phyloP scores from a whole-genome alignment of 2,329 filamentous ascomycete species.

The Lecanosticta acicola region DNA sequence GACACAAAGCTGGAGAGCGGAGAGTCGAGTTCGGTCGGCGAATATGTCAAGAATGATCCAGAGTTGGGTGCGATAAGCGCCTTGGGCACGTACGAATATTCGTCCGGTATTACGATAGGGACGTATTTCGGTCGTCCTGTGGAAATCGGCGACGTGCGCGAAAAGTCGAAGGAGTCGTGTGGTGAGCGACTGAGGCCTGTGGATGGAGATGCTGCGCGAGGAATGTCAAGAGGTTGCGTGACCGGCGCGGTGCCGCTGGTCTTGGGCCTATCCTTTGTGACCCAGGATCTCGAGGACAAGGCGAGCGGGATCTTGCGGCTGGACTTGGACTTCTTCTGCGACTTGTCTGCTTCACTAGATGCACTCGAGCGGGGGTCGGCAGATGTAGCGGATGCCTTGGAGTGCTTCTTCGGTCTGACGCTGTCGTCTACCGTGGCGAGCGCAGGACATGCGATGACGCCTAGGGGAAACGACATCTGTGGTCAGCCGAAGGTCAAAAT shows the following conservation, averaged over 20 bases:
- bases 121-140: conserved; percentile 37
- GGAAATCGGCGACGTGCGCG: not conserved
- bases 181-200: conserved; percentile 9
- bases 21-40: conserved; percentile 10
- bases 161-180: conserved; percentile 20
- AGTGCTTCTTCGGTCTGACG: conserved; percentile 11
- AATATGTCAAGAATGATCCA: conserved; percentile 13
- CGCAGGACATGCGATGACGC: conserved; percentile 20
- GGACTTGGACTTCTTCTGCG: conserved; percentile 11
- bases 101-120: conserved; percentile 40
- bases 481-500: conserved; percentile 22
- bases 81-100: conserved; percentile 24
- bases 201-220: not conserved
- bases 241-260: not conserved
- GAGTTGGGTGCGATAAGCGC: conserved; percentile 12
- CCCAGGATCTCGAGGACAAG: conserved; percentile 18
- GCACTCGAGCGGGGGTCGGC: conserved; percentile 11
- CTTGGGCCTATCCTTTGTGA: not conserved
- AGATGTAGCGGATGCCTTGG: conserved; percentile 8
- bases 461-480: conserved; percentile 24
- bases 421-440: conserved; percentile 14
- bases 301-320: conserved; percentile 9
- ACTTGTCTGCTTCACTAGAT: conserved; percentile 7
- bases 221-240: not conserved
- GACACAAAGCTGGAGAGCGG: conserved; percentile 6